Conservation (phyloP, 495 filamentous ascomycete species). For the Pyronema domesticum region DNA sequence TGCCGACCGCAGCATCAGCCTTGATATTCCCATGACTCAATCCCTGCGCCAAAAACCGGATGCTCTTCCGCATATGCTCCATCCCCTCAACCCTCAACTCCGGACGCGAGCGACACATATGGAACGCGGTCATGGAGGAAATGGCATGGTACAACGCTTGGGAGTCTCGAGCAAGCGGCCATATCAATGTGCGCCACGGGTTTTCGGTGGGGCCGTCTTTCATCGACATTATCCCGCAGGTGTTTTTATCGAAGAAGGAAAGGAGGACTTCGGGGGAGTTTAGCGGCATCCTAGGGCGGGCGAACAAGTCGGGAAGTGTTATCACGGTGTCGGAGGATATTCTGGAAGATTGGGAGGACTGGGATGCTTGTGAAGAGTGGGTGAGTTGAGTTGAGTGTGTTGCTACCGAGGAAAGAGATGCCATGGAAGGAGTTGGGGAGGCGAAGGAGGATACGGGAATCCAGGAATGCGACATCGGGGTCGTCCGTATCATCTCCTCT, state of each 20-base stretch:
- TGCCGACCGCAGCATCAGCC: slow-evolving; percentile 50
- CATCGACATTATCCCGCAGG: slow-evolving; percentile 61
- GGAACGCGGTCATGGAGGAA: slow-evolving; percentile 58
- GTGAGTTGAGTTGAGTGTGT: slow-evolving; percentile 8
- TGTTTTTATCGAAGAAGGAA: slow-evolving; percentile 48
- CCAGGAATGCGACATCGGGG: no score
- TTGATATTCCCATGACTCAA: slow-evolving; percentile 38
- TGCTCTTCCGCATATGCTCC: slow-evolving; percentile 53
- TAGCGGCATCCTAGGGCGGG: slow-evolving; percentile 31
- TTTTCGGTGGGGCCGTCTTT: slow-evolving; percentile 58
- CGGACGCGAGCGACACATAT: slow-evolving; percentile 43
- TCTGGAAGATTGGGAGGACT: slow-evolving; percentile 9
- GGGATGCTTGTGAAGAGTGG: slow-evolving; percentile 17
- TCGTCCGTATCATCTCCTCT: slow-evolving; percentile 39
- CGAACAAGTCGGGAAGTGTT: slow-evolving; percentile 24
- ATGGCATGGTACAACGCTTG: slow-evolving; percentile 61
- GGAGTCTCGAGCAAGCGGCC: slow-evolving; percentile 49
- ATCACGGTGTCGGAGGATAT: slow-evolving; percentile 13
- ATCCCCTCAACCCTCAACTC: slow-evolving; percentile 46
- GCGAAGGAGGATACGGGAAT: not conserved
- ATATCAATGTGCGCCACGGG: slow-evolving; percentile 58
- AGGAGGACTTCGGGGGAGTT: slow-evolving; percentile 48
- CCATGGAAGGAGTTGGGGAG: not conserved
- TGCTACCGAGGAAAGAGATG: not conserved
- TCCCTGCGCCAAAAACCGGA: slow-evolving; percentile 38